Conservation (phyloP, 202 grass and related monocot species). For the Eragrostis tef region DNA sequence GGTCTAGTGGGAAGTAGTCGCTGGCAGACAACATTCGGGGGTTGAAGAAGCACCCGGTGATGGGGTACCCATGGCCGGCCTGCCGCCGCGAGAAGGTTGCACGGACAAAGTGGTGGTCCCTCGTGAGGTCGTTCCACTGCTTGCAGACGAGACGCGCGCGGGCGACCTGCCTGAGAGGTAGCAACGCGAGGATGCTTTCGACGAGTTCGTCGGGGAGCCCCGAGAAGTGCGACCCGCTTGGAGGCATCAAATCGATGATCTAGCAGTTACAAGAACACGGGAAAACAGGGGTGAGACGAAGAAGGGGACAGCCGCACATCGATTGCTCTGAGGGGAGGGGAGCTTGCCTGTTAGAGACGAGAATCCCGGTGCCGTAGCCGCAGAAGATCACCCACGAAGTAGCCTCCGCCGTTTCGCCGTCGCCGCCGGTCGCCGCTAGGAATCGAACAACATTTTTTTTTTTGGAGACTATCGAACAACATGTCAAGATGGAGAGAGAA, state of each 20-base stretch:
- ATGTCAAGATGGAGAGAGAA: no score
- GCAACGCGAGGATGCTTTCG: not conserved
- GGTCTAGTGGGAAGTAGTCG: not conserved
- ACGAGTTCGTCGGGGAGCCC: not conserved
- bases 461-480: no score
- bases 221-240: not conserved
- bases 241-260: not conserved
- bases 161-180: not conserved
- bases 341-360: no score
- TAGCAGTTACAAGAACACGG: not conserved
- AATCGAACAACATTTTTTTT: no score
- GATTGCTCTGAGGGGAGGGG: no score
- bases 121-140: not conserved
- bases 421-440: no score
- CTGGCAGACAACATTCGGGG: not conserved
- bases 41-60: constrained; percentile 12
- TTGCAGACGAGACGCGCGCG: not conserved
- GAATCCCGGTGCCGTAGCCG: no score
- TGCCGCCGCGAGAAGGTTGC: not conserved
- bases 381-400: no score
- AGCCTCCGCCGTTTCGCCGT: no score
- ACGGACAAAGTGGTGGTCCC: not conserved
- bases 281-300: not conserved
- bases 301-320: not conserved
- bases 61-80: not conserved